phyloP scores from a whole-genome alignment of 2,329 filamentous ascomycete genomes.

The Phyllosticta ampelicida region DNA sequence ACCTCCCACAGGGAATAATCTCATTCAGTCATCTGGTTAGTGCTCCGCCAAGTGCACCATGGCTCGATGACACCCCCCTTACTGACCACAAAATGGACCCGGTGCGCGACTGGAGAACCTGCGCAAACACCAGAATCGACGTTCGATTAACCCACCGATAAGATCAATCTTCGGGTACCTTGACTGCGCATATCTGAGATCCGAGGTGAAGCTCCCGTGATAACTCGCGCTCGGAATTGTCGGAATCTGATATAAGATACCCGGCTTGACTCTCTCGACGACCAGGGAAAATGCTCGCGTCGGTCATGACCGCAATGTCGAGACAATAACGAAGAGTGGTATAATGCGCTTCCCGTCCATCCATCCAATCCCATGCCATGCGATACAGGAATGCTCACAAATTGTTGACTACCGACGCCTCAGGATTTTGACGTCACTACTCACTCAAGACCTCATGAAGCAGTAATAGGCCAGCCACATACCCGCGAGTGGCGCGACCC shows the following conservation, averaged over 20 bases:
- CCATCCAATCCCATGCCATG: background rate
- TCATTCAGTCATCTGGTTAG: too few relatives aligned
- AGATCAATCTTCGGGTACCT: background rate
- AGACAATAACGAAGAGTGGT: background rate
- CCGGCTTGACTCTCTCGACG: too few relatives aligned
- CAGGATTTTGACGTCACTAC: background rate
- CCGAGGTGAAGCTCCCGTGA: background rate
- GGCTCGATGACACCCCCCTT: too few relatives aligned
- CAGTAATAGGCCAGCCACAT: background rate
- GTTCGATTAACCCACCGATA: background rate
- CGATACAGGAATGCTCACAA: background rate
- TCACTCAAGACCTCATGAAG: too few relatives aligned
- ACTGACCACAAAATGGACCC: too few relatives aligned
- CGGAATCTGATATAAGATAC: too few relatives aligned
- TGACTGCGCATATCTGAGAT: background rate
- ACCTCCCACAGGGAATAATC: too few relatives aligned
- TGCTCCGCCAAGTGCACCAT: too few relatives aligned
- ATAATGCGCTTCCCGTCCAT: background rate
- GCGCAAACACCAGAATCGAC: background rate
- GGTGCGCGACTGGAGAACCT: background rate
- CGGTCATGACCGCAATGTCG: background rate
- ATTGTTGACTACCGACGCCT: background rate
- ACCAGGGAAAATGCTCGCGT: too few relatives aligned
- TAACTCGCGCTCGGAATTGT: too few relatives aligned
- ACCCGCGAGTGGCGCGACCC: background rate